phyloP scores from a whole-genome alignment of 768 basidiomycete genomes.

The Pholiota microspora region DNA sequence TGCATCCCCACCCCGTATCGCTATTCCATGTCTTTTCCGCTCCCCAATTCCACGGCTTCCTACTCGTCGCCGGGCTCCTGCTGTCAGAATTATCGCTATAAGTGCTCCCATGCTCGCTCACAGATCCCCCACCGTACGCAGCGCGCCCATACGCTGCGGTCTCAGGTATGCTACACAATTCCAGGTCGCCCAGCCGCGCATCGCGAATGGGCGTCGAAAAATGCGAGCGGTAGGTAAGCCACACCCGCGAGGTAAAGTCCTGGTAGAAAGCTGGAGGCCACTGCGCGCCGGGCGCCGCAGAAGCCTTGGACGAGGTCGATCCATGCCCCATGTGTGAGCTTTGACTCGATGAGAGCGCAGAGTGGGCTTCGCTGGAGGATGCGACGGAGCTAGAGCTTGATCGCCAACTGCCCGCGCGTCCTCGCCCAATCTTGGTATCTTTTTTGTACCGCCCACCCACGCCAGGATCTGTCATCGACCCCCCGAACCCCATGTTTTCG shows the following conservation, averaged over 20 bases:
- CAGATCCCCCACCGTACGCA: neutral
- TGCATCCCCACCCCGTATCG: conserved; percentile 39
- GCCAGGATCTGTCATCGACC: neutral
- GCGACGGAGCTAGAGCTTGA: neutral
- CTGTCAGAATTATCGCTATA: too few species aligned
- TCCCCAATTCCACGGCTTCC: conserved; percentile 65
- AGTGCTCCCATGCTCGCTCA: neutral
- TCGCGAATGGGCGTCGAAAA: conserved; percentile 76
- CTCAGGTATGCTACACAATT: neutral
- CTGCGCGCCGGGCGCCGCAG: conserved; percentile 37
- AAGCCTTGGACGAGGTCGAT: neutral
- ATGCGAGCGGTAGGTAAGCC: conserved; percentile 90
- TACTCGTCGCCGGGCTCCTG: conserved; percentile 33
- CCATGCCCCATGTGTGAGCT: neutral
- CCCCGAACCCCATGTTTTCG: neutral
- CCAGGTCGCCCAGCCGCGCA: conserved; percentile 38
- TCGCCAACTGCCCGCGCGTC: neutral
- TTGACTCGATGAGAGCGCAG: neutral
- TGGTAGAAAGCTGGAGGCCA: conserved; percentile 86
- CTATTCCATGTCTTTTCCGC: conserved; percentile 69
- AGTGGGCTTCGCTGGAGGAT: neutral
- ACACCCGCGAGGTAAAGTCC: conserved; percentile 86
- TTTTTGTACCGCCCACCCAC: neutral
- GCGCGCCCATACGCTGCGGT: neutral
- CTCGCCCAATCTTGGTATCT: neutral